These are phyloP conservation scores for Amauroascus verrucosus DNA, from an alignment of 2,329 filamentous ascomycete species.

Conservation along the genomic window DNA sequence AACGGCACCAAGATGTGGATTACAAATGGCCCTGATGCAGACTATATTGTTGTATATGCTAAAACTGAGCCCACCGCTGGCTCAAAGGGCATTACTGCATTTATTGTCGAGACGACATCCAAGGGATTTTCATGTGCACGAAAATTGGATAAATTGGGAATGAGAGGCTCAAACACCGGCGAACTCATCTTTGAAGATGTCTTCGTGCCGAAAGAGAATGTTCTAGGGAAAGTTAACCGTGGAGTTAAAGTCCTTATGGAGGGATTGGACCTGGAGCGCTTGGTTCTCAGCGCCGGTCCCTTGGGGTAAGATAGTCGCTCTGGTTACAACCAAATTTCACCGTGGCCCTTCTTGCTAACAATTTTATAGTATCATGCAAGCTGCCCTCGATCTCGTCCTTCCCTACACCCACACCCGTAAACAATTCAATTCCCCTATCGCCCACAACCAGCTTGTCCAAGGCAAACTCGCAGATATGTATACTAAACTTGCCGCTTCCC, in stretches of 20 bases:
- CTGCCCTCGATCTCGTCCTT: conserved; percentile 70
- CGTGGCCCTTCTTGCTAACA: not conserved
- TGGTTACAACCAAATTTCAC: not conserved
- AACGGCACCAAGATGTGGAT: conserved; percentile 99
- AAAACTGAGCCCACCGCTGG: conserved; percentile 74
- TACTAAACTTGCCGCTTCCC: conserved; percentile 73
- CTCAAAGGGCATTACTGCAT: conserved; percentile 89
- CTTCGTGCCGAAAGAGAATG: conserved; percentile 72
- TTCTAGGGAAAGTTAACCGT: conserved; percentile 68
- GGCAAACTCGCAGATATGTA: conserved; percentile 96
- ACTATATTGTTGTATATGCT: conserved; percentile 88
- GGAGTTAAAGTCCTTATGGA: conserved; percentile 93
- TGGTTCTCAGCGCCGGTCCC: conserved; percentile 84
- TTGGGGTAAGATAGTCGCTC: conserved; percentile 47
- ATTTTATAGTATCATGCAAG: conserved; percentile 69
- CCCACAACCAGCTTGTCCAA: conserved; percentile 86
- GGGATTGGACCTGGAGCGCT: conserved; percentile 82
- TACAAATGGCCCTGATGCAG: conserved; percentile 92
- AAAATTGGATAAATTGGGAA: conserved; percentile 96
- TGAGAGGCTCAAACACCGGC: conserved; percentile 93
- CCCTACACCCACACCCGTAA: conserved; percentile 82
- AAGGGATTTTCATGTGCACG: conserved; percentile 75
- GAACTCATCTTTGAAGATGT: conserved; percentile 85
- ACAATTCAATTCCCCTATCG: conserved; percentile 80
- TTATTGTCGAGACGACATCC: conserved; percentile 62